Conservation (phyloP, 495 filamentous ascomycete species). For the Pyrenula massariospora region DNA sequence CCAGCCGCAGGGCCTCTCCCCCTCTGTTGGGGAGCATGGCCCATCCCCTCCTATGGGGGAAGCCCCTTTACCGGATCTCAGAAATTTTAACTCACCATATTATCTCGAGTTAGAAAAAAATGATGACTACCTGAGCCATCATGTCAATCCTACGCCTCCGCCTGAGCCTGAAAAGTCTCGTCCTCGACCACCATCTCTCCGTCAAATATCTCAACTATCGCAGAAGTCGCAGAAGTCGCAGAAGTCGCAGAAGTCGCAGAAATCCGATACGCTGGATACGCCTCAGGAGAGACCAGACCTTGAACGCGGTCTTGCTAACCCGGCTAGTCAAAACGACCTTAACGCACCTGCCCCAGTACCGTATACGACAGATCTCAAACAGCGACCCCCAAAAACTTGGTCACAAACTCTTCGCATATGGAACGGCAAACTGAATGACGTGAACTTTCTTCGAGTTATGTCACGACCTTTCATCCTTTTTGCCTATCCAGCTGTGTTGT, state of each 20-base stretch:
- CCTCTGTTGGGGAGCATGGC: not conserved
- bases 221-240: too few species aligned
- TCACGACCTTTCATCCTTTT: constrained; percentile 75
- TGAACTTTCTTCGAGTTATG: constrained; percentile 68
- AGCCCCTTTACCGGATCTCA: not conserved
- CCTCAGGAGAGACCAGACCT: constrained; percentile 1
- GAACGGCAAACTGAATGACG: constrained; percentile 64
- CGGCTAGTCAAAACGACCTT: not conserved
- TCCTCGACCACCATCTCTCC: constrained; percentile 1
- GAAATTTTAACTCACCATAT: constrained; percentile 17
- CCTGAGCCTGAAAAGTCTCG: constrained; percentile 3
- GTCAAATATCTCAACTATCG: not conserved
- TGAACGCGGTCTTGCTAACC: not conserved
- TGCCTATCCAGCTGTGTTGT: constrained; percentile 80
- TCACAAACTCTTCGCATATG: constrained; percentile 56
- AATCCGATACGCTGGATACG: constrained; percentile 4
- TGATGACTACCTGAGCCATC: constrained; percentile 14
- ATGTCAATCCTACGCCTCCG: constrained; percentile 3
- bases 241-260: too few species aligned
- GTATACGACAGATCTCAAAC: constrained; percentile 52
- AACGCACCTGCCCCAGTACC: constrained; percentile 13
- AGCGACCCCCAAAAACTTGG: constrained; percentile 54
- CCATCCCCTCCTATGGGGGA: not conserved
- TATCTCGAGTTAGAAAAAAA: constrained; percentile 8
- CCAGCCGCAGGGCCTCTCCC: not conserved